Conservation (phyloP, 2,329 filamentous ascomycete species). For the Coleophoma crateriformis region DNA sequence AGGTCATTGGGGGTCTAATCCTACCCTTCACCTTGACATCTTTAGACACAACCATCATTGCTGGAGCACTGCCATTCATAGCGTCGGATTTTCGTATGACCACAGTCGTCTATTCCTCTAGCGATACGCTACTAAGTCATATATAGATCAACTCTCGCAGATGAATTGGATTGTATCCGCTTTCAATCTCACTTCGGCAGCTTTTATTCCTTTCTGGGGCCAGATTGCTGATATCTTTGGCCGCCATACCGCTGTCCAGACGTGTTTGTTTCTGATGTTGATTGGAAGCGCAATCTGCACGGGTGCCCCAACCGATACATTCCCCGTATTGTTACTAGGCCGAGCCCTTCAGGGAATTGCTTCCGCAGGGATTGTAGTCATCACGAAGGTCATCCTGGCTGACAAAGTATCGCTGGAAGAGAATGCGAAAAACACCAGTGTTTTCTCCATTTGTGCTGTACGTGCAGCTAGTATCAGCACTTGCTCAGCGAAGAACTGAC, state of each 20-base stretch:
- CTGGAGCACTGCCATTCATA: conserved; percentile 54
- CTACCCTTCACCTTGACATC: conserved; percentile 56
- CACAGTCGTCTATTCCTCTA: not conserved
- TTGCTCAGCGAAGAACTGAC: conserved; percentile 17
- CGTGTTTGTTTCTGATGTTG: conserved; percentile 49
- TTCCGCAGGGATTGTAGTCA: conserved; percentile 54
- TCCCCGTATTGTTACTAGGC: conserved; percentile 53
- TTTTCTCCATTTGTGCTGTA: conserved; percentile 53
- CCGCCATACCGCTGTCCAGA: conserved; percentile 50
- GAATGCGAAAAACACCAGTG: conserved; percentile 53
- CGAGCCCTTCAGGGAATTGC: conserved; percentile 55
- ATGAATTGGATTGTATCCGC: conserved; percentile 64
- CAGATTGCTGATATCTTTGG: conserved; percentile 61
- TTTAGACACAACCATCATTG: conserved; percentile 58
- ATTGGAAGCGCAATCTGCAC: conserved; percentile 57
- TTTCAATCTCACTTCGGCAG: conserved; percentile 61
- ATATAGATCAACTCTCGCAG: conserved; percentile 41
- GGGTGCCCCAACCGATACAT: conserved; percentile 44
- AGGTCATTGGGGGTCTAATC: conserved; percentile 50
- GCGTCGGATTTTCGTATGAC: conserved; percentile 54
- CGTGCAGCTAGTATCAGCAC: not conserved
- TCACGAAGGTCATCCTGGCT: conserved; percentile 54
- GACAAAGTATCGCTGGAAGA: conserved; percentile 55
- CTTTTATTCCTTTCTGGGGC: conserved; percentile 59
- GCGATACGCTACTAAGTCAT: not conserved